Conservation (phyloP, 2,329 filamentous ascomycete genomes). For the Fragosphaeria purpurea region DNA sequence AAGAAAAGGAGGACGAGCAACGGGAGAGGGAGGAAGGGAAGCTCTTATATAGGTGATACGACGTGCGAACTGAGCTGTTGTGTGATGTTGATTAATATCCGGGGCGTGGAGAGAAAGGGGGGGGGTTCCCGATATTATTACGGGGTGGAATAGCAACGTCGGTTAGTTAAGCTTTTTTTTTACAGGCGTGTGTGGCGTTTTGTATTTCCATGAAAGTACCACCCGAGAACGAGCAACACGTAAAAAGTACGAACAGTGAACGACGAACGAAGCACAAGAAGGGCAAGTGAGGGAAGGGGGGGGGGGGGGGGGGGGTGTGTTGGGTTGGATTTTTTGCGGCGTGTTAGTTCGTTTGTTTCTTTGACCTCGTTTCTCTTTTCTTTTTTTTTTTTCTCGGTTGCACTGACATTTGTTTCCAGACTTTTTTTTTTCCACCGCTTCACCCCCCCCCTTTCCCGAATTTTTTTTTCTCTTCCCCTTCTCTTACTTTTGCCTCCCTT, state of each 20-base stretch:
- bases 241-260: not conserved
- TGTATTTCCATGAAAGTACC: not conserved
- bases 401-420: too few relatives aligned
- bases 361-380: too few relatives aligned
- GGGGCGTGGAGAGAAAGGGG: not conserved
- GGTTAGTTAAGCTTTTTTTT: slow-evolving; percentile 8
- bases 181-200: not conserved
- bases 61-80: not conserved
- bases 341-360: too few relatives aligned
- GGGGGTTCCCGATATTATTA: not conserved
- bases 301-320: too few relatives aligned
- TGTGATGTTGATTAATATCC: not conserved
- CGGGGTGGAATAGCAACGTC: slow-evolving; percentile 2
- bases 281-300: too few relatives aligned
- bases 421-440: too few relatives aligned
- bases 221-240: not conserved
- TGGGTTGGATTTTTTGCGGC: too few relatives aligned
- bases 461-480: too few relatives aligned
- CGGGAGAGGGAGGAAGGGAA: not conserved
- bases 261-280: too few relatives aligned
- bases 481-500: too few relatives aligned
- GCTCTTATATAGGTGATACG: not conserved
- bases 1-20: not conserved
- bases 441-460: too few relatives aligned
- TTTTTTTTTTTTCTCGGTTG: too few relatives aligned